These are phyloP conservation scores for Diplocarpon rosae DNA, from an alignment of 2,329 filamentous ascomycete genomes.

Conservation along the genomic window DNA sequence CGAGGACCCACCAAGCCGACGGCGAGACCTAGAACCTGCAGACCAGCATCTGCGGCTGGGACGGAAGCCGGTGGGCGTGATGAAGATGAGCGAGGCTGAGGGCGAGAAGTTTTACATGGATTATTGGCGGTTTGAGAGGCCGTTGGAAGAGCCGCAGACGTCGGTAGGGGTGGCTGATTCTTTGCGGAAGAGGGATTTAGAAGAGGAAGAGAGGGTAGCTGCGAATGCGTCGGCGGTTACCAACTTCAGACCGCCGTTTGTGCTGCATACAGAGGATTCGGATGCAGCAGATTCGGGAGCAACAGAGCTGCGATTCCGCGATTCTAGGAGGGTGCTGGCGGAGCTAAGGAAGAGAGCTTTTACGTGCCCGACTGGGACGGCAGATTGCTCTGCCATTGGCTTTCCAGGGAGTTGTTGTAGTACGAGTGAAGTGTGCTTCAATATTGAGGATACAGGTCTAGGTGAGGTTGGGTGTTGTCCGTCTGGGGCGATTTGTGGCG, in stretches of 20 bases:
- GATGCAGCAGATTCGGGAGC: background rate
- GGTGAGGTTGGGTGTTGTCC: constrained; percentile 70
- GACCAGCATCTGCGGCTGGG: constrained; percentile 29
- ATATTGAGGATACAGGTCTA: constrained; percentile 48
- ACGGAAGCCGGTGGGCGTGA: constrained; percentile 46
- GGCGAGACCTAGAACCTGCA: constrained; percentile 31
- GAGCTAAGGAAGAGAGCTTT: constrained; percentile 47
- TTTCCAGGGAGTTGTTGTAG: constrained; percentile 64
- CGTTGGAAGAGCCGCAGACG: constrained; percentile 7
- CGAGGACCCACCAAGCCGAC: constrained; percentile 33
- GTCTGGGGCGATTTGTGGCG: constrained; percentile 49
- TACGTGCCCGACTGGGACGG: constrained; percentile 55
- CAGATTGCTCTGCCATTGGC: constrained; percentile 51
- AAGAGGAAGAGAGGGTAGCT: constrained; percentile 14
- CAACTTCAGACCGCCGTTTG: constrained; percentile 40
- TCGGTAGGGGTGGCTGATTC: background rate
- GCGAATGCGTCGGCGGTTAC: constrained; percentile 19
- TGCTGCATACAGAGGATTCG: constrained; percentile 32
- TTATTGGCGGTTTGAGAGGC: constrained; percentile 37
- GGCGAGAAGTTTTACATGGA: constrained; percentile 65
- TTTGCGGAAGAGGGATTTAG: constrained; percentile 14
- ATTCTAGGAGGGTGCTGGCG: constrained; percentile 31
- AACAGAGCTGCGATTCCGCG: constrained; percentile 5
- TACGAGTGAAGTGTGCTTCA: constrained; percentile 53
- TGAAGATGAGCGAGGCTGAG: constrained; percentile 60